Evolutionary conservation across 169 alveolate genomes (phyloP).

Genomic region (Plasmodium yoelii): DNA sequence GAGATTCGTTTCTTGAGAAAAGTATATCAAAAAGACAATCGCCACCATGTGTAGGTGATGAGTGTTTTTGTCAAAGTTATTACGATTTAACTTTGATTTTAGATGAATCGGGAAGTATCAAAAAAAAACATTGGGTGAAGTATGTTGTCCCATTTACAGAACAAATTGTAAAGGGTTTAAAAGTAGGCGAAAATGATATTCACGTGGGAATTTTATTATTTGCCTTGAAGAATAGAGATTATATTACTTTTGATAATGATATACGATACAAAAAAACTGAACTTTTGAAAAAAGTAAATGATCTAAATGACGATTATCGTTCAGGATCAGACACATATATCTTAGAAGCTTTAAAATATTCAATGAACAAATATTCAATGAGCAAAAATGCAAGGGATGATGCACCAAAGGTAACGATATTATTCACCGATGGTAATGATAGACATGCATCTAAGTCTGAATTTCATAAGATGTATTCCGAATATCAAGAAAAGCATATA

Average conservation of each 20-base stretch:
- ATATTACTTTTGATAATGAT: slow-evolving; percentile 32
- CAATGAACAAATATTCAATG: slow-evolving; percentile 41
- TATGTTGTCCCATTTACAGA: slow-evolving; percentile 63
- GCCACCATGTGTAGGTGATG: slow-evolving; percentile 56
- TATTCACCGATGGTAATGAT: slow-evolving; percentile 67
- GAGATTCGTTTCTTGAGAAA: slow-evolving; percentile 44
- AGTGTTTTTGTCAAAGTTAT: slow-evolving; percentile 51
- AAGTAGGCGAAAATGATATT: slow-evolving; percentile 43
- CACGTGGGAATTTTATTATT: slow-evolving; percentile 69
- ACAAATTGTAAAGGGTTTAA: slow-evolving; percentile 42
- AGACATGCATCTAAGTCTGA: slow-evolving; percentile 1
- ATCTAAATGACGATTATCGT: slow-evolving; percentile 36
- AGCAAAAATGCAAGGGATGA: slow-evolving; percentile 24
- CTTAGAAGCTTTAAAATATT: slow-evolving; percentile 37
- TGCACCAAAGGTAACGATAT: slow-evolving; percentile 75
- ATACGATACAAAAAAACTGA: slow-evolving; percentile 41
- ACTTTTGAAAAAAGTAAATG: slow-evolving; percentile 51
- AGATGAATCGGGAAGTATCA: slow-evolving; percentile 70
- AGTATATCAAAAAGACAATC: slow-evolving; percentile 6
- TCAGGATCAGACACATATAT: slow-evolving; percentile 38
- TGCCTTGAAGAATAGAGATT: slow-evolving; percentile 33
- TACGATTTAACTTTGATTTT: slow-evolving; percentile 74
- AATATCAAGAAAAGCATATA: slow-evolving; percentile 24
- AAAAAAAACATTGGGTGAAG: slow-evolving; percentile 28
- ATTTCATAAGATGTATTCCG: slow-evolving; percentile 31